Evolutionary conservation across 2,329 filamentous ascomycete genomes (phyloP).

Genomic region (Botrytis byssoidea): DNA sequence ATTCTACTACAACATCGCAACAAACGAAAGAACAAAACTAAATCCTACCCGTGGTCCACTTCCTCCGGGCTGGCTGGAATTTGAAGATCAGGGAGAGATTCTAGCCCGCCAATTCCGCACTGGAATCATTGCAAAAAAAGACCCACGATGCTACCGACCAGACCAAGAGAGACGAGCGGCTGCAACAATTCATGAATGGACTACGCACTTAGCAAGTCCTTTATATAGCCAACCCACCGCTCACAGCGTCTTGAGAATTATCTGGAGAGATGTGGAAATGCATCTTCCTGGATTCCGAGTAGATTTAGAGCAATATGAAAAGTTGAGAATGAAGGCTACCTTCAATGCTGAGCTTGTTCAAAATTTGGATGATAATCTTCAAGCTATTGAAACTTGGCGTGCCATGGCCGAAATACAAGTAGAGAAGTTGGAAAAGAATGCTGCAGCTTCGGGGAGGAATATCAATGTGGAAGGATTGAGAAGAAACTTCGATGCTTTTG

Average conservation of each 20-base stretch:
- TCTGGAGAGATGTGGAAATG: slow-evolving; percentile 20
- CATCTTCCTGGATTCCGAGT: slow-evolving; percentile 8
- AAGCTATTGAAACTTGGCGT: slow-evolving; percentile 17
- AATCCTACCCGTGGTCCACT: slow-evolving; percentile 7
- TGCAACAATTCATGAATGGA: slow-evolving; percentile 18
- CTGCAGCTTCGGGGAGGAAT: not conserved
- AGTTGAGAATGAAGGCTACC: not conserved
- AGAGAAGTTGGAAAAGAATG: slow-evolving; percentile 10
- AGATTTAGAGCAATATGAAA: slow-evolving; percentile 5
- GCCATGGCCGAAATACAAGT: slow-evolving; percentile 11
- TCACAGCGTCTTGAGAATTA: slow-evolving; percentile 9
- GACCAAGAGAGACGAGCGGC: slow-evolving; percentile 5
- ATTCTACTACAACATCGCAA: slow-evolving; percentile 19
- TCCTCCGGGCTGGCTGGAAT: slow-evolving; percentile 2
- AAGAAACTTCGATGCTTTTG: slow-evolving; percentile 4
- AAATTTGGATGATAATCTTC: slow-evolving; percentile 11
- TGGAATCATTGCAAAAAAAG: slow-evolving; percentile 16
- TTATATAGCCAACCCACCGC: slow-evolving; percentile 11
- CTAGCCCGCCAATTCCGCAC: slow-evolving; percentile 12
- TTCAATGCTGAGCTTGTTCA: not conserved
- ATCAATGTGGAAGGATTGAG: slow-evolving; percentile 6
- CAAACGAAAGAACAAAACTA: slow-evolving; percentile 15
- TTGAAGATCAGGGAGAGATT: slow-evolving; percentile 1
- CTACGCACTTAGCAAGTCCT: slow-evolving; percentile 11
- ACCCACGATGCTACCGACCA: slow-evolving; percentile 10